Evolutionary conservation across 805 yeast genomes (phyloP).

Genomic region (Kodamaea neixiangensis): DNA sequence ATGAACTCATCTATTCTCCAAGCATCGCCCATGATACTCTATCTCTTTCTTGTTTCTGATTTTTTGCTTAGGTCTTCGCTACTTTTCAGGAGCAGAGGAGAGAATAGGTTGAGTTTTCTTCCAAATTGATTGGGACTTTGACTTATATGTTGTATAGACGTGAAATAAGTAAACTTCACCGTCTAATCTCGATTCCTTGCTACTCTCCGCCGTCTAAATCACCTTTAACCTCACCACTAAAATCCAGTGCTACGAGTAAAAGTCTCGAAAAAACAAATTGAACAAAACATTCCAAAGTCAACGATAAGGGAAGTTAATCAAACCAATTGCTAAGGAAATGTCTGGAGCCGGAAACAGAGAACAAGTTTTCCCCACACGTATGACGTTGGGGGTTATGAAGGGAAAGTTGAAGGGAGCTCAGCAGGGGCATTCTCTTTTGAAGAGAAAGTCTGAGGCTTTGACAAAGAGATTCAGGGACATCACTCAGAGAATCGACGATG

Average conservation of each 20-base stretch:
- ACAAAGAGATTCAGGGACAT: slow-evolving; percentile 96
- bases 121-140: no score
- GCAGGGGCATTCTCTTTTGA: slow-evolving; percentile 90
- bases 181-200: no score
- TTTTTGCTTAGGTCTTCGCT: neutral
- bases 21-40: neutral
- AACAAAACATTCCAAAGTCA: slow-evolving; percentile 2
- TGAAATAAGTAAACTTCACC: no score
- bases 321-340: slow-evolving; percentile 33
- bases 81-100: no score
- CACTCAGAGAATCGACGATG: slow-evolving; percentile 89
- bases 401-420: slow-evolving; percentile 95
- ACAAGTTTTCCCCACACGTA: slow-evolving; percentile 95
- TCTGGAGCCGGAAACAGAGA: slow-evolving; percentile 81
- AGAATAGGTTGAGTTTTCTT: no score
- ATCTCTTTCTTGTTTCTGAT: slow-evolving; percentile 2
- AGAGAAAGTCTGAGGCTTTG: slow-evolving; percentile 95
- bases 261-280: neutral
- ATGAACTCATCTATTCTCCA: neutral
- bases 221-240: no score
- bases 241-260: no score
- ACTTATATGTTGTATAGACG: no score
- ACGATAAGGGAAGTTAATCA: slow-evolving; percentile 1
- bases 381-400: slow-evolving; percentile 95
- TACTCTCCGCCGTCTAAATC: no score